Evolutionary conservation across 176 grass and related monocot genomes (phyloP).

Genomic region (Microstegium vimineum): DNA sequence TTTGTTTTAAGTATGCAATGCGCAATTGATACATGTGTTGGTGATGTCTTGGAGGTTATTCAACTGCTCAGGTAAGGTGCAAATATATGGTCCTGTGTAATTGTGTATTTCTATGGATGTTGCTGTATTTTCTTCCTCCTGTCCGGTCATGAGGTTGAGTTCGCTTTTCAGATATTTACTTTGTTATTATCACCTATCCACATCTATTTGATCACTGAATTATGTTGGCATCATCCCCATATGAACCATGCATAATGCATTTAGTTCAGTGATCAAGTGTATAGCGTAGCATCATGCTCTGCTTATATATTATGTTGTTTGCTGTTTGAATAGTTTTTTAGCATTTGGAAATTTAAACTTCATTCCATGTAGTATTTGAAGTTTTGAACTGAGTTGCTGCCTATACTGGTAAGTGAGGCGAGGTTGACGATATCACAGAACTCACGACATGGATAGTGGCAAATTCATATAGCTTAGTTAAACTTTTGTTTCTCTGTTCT

Average conservation of each 20-base stretch:
- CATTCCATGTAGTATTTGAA: too few relatives aligned
- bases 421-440: not conserved
- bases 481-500: not conserved
- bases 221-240: too few relatives aligned
- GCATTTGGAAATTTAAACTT: not conserved
- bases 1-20: not conserved
- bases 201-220: not conserved
- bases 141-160: not conserved
- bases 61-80: not conserved
- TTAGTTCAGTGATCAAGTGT: too few relatives aligned
- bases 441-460: not conserved
- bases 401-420: not conserved
- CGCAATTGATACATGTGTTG: not conserved
- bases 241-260: too few relatives aligned
- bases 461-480: not conserved
- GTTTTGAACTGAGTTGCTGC: not conserved
- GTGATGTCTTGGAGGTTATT: not conserved
- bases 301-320: not conserved
- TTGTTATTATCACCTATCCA: too few relatives aligned
- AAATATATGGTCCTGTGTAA: not conserved
- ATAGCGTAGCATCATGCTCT: not conserved
- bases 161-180: not conserved
- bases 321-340: not conserved
- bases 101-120: not conserved
- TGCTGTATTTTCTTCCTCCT: not conserved